Evolutionary conservation across 1,139 yeast genomes (phyloP), one percentile per base, ranked within the genome.

Genomic region (Hemisphaericaspora lyxosophila): DNA sequence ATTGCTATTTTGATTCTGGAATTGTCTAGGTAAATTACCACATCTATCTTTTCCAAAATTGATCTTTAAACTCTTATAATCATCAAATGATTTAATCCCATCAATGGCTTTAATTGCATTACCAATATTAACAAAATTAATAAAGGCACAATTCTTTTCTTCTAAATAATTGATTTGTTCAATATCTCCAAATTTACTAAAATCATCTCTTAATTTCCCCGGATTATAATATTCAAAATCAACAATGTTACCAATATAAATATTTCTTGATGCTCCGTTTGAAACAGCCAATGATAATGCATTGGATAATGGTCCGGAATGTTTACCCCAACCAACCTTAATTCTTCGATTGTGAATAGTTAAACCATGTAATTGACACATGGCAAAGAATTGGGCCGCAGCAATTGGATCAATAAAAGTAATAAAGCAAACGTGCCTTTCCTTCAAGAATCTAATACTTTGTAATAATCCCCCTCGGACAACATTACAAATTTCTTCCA

Each of bases 311-410:
- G 95, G 92, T 7, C 97, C 96, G 2, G 95, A 81, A 59, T 88
- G 95, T 57, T 86, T 87, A 35, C 97, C 98, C 97, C 97, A 92
- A 14, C 96, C 96, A 43, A 92, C 86, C 58, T 86, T 85, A 41
- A 90, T 79, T 50, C 86, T 74, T 51, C 90, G 75, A 52, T 83
- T 82, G 58, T 86, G 95, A 40, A 92, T 82, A 4, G 85, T 75
- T 40, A 92, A 65, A 1, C 94, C 95, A 49, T 87, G 92, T 45
- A 84, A 67, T 55, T 85, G 88, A 48, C 92, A 82, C 80, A 85
- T 78, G 13, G 96, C 95, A 61, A 82, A 88, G 58, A 92, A 89
- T 58, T 86, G 95, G 0, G 95, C 95, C 0, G 97, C 97, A 5
- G 96, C 94, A 36, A 85, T 77, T 24, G 96, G 90, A 50, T 88